Base-by-base conservation (phyloP, 345 rosid species). In the Boechera divaricarpa region DNA sequence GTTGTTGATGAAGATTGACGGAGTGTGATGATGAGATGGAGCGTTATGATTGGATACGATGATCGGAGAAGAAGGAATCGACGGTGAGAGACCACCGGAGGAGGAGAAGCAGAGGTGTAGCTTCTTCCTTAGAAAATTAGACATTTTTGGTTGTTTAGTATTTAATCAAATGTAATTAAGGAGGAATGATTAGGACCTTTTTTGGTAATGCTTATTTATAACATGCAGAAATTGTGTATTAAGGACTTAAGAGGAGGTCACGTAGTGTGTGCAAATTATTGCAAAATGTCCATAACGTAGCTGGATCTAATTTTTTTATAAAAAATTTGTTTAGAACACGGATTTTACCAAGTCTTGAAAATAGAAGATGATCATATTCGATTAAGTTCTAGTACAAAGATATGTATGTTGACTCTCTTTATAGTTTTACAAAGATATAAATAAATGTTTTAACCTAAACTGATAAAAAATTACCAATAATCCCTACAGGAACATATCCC, bases 401-500 rank as follows among this genome's bases (percentile, higher is more conserved):
- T 36, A 36, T 36, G 8, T 35, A 10, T 41, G 45, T 41, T 41
- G 45, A 41, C 58, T 51, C 7, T 53, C 32, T 12, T 10, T 49
- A 16, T n/a, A 10, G 16, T 28, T 55, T 55, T 28, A 29, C 6
- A 32, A 6, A 57, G 7, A 59, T 35, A 16, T 58, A 5, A 48
- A 21, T 7, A 70, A 3, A 18, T 26, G 52, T 54, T 21, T 39
- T 41, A 35, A 15, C 18, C 26, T 48, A 61, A 35, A 26, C 28
- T 24, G 4, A 33, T 32, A 36, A 63, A 59, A 36, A 4, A 0
- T 7, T 63, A 88, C 98, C 96, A 89, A 80, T 88, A 93, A 76
- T 89, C 94, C 49, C 58, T 80, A 67, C 96, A 93, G 48, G 90
- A 85, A 82, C 97, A 93, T 6, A 28, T 57, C 6, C 93, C 81